Conservation (phyloP, 345 rosid genomes). For the Hypericum perforatum region DNA sequence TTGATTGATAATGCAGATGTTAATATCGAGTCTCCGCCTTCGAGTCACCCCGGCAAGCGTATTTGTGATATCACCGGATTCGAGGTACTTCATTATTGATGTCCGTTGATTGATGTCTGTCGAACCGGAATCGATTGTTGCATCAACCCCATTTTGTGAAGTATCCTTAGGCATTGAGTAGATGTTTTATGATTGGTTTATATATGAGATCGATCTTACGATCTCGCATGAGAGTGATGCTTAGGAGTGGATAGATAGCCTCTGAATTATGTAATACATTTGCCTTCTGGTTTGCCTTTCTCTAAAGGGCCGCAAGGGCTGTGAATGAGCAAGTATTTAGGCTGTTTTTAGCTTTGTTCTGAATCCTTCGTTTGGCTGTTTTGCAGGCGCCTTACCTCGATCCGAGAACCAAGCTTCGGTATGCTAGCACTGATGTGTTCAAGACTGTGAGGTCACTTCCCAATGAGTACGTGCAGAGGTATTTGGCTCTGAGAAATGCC, state of each 20-base stretch:
- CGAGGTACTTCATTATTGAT: constrained; percentile 39
- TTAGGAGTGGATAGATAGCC: too few relatives aligned
- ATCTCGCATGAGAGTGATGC: too few relatives aligned
- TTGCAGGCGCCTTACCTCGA: constrained; percentile 77
- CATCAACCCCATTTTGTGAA: too few relatives aligned
- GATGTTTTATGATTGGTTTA: too few relatives aligned
- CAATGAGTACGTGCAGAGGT: constrained; percentile 70
- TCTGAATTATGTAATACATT: too few relatives aligned
- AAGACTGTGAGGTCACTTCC: constrained; percentile 77
- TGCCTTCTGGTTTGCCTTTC: too few relatives aligned
- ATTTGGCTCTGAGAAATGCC: constrained; percentile 74
- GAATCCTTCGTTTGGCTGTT: background rate
- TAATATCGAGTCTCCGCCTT: constrained; percentile 82
- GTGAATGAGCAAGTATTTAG: too few relatives aligned
- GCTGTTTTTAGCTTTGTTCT: background rate
- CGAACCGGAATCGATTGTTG: too few relatives aligned
- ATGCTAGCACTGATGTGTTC: constrained; percentile 72
- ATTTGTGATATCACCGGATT: constrained; percentile 84
- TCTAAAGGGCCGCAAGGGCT: too few relatives aligned
- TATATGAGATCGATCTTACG: too few relatives aligned
- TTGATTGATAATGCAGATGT: constrained; percentile 36
- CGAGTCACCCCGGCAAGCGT: constrained; percentile 69
- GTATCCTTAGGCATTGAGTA: too few relatives aligned
- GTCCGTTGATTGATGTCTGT: background rate
- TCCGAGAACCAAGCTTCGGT: constrained; percentile 75